A percentile compares a stretch with the other conserved stretches of the same genome.
These are phyloP conservation scores for Melocanna baccifera DNA, from an alignment of 176 grass and related monocot genomes.

Conservation along the genomic window DNA sequence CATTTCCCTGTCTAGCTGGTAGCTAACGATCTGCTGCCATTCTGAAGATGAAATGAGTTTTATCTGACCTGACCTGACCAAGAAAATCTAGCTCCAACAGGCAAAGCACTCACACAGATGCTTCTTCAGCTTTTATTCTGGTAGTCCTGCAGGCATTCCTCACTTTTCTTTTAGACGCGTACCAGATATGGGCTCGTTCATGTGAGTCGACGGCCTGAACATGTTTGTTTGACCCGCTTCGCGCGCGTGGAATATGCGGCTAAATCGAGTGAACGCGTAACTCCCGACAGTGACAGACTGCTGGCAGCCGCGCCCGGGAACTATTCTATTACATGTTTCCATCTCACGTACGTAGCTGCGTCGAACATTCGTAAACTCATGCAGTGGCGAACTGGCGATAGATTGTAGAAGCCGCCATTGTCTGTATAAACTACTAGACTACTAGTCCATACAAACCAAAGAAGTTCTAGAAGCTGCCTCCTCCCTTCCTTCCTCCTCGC, in stretches of 20 bases:
- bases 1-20: neutral
- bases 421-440: neutral
- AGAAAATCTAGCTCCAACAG: neutral
- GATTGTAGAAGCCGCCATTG: neutral
- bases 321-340: neutral
- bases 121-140: neutral
- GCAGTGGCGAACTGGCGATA: neutral
- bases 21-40: neutral
- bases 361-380: conserved; percentile 25
- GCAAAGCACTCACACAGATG: neutral
- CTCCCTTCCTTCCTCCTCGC: neutral
- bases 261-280: conserved; percentile 1
- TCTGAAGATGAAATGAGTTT: neutral
- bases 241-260: too few relatives aligned
- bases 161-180: neutral
- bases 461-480: neutral
- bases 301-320: neutral
- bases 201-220: neutral
- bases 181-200: neutral
- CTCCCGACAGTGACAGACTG: conserved; percentile 11
- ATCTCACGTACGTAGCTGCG: conserved; percentile 11
- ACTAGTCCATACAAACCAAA: neutral
- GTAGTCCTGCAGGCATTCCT: neutral
- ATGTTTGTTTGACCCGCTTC: conserved; percentile 4
- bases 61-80: neutral